phyloP scores from a whole-genome alignment of 208 protist species.

The Leishmania aethiopica region DNA sequence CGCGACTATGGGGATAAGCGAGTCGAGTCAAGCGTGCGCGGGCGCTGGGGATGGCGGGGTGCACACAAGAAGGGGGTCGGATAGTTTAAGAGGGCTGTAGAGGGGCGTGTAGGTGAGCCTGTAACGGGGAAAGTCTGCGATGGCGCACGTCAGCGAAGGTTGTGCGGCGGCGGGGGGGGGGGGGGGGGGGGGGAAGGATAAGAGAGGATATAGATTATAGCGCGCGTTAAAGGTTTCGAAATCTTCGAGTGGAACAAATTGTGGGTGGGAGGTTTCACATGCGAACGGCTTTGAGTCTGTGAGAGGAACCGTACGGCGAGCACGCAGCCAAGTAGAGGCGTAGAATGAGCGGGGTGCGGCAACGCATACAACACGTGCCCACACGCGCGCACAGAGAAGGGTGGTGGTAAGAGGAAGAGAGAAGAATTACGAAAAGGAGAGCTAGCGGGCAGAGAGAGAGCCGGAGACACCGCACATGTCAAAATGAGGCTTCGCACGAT shows the following conservation, averaged over 20 bases:
- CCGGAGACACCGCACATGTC: too few relatives aligned
- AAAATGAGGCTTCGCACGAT: not conserved
- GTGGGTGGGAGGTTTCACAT: not conserved
- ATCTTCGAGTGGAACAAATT: not conserved
- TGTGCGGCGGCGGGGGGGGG: not conserved
- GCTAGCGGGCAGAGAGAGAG: too few relatives aligned
- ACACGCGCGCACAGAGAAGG: too few relatives aligned
- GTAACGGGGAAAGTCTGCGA: not conserved
- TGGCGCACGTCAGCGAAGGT: not conserved
- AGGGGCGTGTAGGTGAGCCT: not conserved
- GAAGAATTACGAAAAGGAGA: too few relatives aligned
- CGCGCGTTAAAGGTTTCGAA: not conserved
- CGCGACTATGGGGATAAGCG: not conserved
- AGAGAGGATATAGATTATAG: not conserved
- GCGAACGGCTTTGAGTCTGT: too few relatives aligned
- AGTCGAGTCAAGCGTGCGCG: not conserved
- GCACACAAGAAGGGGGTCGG: not conserved
- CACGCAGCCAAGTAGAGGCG: too few relatives aligned
- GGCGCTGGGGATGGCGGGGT: not conserved
- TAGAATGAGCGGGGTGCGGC: too few relatives aligned
- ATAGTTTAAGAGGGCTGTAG: not conserved
- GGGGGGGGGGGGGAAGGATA: not conserved
- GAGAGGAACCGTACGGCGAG: too few relatives aligned
- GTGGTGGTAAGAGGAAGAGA: too few relatives aligned
- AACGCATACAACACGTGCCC: too few relatives aligned